phyloP scores from a whole-genome alignment of 2,329 filamentous ascomycete species.

The Elsinoe necatrix region DNA sequence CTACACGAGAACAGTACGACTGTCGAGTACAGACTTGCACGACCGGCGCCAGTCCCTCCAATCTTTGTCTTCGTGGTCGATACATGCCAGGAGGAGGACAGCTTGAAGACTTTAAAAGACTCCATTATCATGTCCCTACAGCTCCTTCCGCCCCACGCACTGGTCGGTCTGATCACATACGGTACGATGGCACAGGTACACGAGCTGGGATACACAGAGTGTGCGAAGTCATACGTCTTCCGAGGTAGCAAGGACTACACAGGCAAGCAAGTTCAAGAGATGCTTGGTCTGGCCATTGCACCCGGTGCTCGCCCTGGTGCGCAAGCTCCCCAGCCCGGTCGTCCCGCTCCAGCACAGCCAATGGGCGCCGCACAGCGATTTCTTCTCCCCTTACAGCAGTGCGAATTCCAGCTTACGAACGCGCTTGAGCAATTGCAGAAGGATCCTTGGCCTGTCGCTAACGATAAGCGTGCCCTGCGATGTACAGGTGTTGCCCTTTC shows the following conservation, averaged over 20 bases:
- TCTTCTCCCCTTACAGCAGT: constrained; percentile 86
- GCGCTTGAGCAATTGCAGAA: constrained; percentile 90
- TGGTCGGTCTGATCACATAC: constrained; percentile 77
- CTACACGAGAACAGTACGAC: constrained; percentile 74
- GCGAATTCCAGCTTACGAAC: constrained; percentile 95
- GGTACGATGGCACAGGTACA: constrained; percentile 98
- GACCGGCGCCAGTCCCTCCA: constrained; percentile 74
- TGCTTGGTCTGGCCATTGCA: constrained; percentile 70
- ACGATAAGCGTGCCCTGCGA: constrained; percentile 78
- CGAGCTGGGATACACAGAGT: constrained; percentile 95
- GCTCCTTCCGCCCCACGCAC: constrained; percentile 68
- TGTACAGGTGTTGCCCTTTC: constrained; percentile 96
- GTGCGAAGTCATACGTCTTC: constrained; percentile 97
- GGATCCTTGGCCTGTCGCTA: constrained; percentile 95
- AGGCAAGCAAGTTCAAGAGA: constrained; percentile 99
- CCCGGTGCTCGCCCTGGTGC: constrained; percentile 63
- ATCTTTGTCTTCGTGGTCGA: constrained; percentile 86
- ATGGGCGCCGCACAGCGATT: constrained; percentile 82
- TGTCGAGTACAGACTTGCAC: constrained; percentile 77
- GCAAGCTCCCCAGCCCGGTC: constrained; percentile 60
- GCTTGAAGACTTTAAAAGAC: constrained; percentile 72
- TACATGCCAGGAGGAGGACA: constrained; percentile 81
- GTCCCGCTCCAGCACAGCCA: constrained; percentile 50
- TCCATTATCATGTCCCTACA: constrained; percentile 80
- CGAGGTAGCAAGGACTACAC: constrained; percentile 94